A percentile compares a stretch with the other conserved stretches of the same genome.
These are phyloP conservation scores for Xylariaceae sp. DNA, from an alignment of 2,329 filamentous ascomycete species.

Conservation along the genomic window DNA sequence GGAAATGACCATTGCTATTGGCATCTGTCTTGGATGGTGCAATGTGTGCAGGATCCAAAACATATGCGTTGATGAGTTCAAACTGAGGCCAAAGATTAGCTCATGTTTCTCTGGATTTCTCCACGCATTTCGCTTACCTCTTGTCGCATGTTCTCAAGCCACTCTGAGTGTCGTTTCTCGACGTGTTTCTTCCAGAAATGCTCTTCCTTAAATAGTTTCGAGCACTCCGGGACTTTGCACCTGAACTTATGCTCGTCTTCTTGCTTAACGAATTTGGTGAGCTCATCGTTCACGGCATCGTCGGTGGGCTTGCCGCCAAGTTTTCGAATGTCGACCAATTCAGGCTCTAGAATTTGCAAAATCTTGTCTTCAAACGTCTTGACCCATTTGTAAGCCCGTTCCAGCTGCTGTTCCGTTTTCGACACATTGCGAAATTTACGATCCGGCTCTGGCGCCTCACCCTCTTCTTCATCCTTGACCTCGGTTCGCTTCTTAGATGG, in stretches of 20 bases:
- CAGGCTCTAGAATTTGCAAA: constrained; percentile 84
- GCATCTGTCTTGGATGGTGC: constrained; percentile 89
- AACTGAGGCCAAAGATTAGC: constrained; percentile 54
- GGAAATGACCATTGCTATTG: constrained; percentile 94
- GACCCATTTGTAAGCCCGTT: constrained; percentile 97
- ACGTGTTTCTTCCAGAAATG: constrained; percentile 98
- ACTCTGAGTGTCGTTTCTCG: constrained; percentile 90
- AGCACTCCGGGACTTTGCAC: constrained; percentile 93
- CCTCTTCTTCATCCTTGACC: constrained; percentile 58
- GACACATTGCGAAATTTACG: constrained; percentile 68
- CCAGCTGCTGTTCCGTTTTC: constrained; percentile 86
- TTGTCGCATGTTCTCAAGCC: constrained; percentile 72
- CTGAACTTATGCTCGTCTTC: constrained; percentile 97
- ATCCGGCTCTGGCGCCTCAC: constrained; percentile 60
- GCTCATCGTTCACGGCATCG: constrained; percentile 80
- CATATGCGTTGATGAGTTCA: constrained; percentile 87
- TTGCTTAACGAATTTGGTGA: constrained; percentile 86
- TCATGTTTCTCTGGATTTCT: background rate
- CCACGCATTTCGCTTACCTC: constrained; percentile 61
- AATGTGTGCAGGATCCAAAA: constrained; percentile 90
- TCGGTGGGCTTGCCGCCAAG: constrained; percentile 84
- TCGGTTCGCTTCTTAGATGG: constrained; percentile 74
- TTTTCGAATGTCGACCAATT: constrained; percentile 81
- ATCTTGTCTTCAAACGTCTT: constrained; percentile 98
- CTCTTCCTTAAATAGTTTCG: constrained; percentile 94